phyloP scores from a whole-genome alignment of 1,284 basidiomycete genomes.

The Peniophora sp. region DNA sequence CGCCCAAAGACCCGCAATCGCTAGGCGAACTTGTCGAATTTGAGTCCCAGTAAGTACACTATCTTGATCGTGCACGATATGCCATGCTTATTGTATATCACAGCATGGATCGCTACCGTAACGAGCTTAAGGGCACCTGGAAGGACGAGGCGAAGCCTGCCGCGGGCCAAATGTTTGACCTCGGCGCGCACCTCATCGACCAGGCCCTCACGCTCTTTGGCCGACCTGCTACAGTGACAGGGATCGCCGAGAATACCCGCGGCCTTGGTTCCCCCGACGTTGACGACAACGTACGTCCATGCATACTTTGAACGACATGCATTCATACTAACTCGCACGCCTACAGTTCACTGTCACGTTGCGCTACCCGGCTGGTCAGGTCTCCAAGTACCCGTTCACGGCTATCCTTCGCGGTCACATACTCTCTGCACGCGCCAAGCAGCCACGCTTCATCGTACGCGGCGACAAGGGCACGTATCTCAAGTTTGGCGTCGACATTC shows the following conservation, averaged over 20 bases:
- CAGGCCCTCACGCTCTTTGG: constrained; percentile 76
- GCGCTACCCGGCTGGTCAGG: constrained; percentile 39
- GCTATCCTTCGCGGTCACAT: constrained; percentile 64
- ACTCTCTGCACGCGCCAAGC: constrained; percentile 56
- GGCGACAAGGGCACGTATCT: constrained; percentile 66
- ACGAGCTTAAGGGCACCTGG: constrained; percentile 61
- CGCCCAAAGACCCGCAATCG: constrained; percentile 38
- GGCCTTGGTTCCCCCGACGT: constrained; percentile 56
- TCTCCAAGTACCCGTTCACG: constrained; percentile 49
- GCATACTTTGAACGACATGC: constrained; percentile 4
- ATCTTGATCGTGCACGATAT: background rate
- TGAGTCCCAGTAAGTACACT: constrained; percentile 58
- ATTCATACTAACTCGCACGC: background rate
- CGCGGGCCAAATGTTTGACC: constrained; percentile 53
- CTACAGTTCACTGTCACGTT: constrained; percentile 60
- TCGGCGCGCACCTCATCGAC: constrained; percentile 70
- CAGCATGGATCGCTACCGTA: constrained; percentile 75
- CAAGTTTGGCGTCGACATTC: constrained; percentile 74
- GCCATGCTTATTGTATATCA: background rate
- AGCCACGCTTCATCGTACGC: constrained; percentile 63
- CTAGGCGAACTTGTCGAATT: constrained; percentile 68
- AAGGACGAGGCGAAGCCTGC: constrained; percentile 52
- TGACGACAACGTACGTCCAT: constrained; percentile 52
- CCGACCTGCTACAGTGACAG: constrained; percentile 61
- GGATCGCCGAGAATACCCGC: constrained; percentile 61